Percentiles rank a stretch among this genome's conserved stretches.
Conservation (phyloP, 768 basidiomycete species). For the Amanita fuliginea region DNA sequence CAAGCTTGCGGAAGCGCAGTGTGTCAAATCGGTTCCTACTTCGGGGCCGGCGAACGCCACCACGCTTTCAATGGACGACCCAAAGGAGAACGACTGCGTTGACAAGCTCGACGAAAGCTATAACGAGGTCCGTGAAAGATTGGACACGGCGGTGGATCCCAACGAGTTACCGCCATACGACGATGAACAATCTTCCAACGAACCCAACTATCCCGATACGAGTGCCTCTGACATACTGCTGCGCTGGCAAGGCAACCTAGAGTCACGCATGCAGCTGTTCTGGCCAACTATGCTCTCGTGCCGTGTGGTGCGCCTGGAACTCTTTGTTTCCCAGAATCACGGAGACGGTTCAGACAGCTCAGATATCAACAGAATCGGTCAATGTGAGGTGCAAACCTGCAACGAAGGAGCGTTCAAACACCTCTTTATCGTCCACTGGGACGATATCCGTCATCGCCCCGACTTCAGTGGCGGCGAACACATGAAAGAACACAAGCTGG, state of each 20-base stretch:
- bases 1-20: slow-evolving; percentile 31
- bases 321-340: slow-evolving; percentile 38
- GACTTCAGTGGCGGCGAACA: slow-evolving; percentile 36
- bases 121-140: slow-evolving; percentile 21
- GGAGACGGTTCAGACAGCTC: slow-evolving; percentile 7
- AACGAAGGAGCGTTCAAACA: slow-evolving; percentile 67
- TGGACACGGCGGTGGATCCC: slow-evolving; percentile 2
- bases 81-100: slow-evolving; percentile 41
- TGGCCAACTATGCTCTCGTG: slow-evolving; percentile 66
- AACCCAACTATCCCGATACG: slow-evolving; percentile 12
- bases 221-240: slow-evolving; percentile 26
- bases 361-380: slow-evolving; percentile 22
- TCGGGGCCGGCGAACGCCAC: neutral
- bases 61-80: slow-evolving; percentile 36
- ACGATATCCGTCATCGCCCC: slow-evolving; percentile 53
- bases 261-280: slow-evolving; percentile 66
- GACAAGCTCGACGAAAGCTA: slow-evolving; percentile 47
- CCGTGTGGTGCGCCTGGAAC: slow-evolving; percentile 47
- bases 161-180: slow-evolving; percentile 4
- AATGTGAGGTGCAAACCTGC: slow-evolving; percentile 41
- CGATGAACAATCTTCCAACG: slow-evolving; percentile 1
- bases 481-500: slow-evolving; percentile 41
- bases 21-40: neutral
- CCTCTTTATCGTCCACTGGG: slow-evolving; percentile 56
- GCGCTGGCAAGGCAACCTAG: slow-evolving; percentile 64